Conservation (phyloP, 352 stramenopile species). For the Phytopythium cucurbitacearum region DNA sequence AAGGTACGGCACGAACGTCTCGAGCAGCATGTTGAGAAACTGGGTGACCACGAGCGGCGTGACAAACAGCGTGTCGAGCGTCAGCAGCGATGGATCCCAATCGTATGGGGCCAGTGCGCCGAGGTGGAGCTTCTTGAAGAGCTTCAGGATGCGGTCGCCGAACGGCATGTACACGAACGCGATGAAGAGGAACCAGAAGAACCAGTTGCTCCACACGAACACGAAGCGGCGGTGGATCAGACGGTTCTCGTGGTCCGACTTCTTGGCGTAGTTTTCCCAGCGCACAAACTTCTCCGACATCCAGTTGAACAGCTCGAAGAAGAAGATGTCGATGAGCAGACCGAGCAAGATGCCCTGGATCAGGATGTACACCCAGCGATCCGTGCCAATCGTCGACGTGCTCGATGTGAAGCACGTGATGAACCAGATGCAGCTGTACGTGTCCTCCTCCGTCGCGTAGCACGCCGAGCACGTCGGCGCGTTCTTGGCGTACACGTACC, state of each 20-base stretch:
- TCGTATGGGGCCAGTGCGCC: constrained; percentile 60
- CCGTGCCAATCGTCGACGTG: constrained; percentile 68
- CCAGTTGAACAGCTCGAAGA: constrained; percentile 88
- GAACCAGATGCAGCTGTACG: constrained; percentile 77
- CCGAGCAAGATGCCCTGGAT: constrained; percentile 79
- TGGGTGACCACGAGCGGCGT: constrained; percentile 86
- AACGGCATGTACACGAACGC: constrained; percentile 90
- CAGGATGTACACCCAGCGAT: constrained; percentile 88
- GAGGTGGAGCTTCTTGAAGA: constrained; percentile 47
- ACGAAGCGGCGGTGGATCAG: constrained; percentile 86
- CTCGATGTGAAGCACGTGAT: constrained; percentile 78
- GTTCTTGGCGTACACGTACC: constrained; percentile 89
- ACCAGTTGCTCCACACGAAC: constrained; percentile 91
- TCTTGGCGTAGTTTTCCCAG: constrained; percentile 86
- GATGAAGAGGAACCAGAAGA: constrained; percentile 89
- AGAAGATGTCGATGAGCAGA: constrained; percentile 87
- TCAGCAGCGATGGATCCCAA: constrained; percentile 67
- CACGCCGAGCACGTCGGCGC: constrained; percentile 65
- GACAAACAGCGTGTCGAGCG: constrained; percentile 85
- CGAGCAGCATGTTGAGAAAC: constrained; percentile 86
- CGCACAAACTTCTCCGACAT: constrained; percentile 84
- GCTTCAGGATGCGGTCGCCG: constrained; percentile 55
- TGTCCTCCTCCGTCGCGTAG: constrained; percentile 26
- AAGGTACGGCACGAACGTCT: constrained; percentile 83
- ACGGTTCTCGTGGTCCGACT: constrained; percentile 84